Evolutionary conservation across 495 filamentous ascomycete genomes (phyloP), one percentile per base, ranked within the genome.

Genomic region (Xanthoparmelia taractica): DNA sequence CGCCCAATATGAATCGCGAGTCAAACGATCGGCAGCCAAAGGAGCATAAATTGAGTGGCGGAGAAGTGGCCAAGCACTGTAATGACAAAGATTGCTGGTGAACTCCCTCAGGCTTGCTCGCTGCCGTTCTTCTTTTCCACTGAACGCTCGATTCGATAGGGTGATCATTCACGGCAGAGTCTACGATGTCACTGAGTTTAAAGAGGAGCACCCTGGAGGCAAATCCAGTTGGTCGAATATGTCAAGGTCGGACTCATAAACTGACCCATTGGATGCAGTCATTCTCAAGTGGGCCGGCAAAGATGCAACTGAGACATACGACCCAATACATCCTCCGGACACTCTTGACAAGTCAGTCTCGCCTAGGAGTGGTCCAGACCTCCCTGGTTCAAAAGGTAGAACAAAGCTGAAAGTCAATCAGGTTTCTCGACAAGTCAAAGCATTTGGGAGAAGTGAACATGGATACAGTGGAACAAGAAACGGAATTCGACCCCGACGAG

Each of bases 371-470:
- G 37, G 13, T 55, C 13, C 37, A 43, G 20, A 27, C 17, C 13
- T 12, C 17, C 31, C 23, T 6, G n/a, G 38, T 15, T 29, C 4
- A 13, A n/a, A 0, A n/a, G n/a, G 17, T n/a, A 2, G 23, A 6
- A 15, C 17, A 52, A 4, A 38, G 59, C 48, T 61, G 54, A 61
- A 5, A n/a, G 38, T 8, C 40, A 10, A 37, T 15, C 54, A 61
- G 59, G 10, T 61, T 58, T 47, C 61, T 63, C 4, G 87, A 92
- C 71, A 79, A 83, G 65, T 88, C 85, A 54, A 94, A 95, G 75
- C 93, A 97, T 72, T 75, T 96, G n/a, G 93, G 93, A 8, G 80
- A 85, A 56, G 92, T 97, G 18, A 90, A 96, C 74, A 93, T 96
- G 91, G 70, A 73, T 29, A 96, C 92, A 0, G 91, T 96, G 11